Evolutionary conservation across 2,329 filamentous ascomycete species (phyloP).

Genomic region (Hypoxylon sp.): DNA sequence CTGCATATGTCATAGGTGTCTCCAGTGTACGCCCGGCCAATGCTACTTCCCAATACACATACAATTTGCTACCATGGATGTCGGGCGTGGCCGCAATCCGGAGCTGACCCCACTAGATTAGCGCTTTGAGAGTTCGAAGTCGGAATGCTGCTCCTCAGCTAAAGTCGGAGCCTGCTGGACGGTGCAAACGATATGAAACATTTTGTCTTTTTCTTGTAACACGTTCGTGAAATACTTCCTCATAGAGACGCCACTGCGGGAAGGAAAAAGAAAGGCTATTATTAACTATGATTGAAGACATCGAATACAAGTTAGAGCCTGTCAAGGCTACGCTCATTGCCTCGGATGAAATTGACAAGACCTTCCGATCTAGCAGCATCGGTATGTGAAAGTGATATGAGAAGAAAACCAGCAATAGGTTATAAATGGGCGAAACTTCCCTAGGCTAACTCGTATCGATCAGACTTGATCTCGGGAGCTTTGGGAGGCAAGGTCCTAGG

Average conservation of each 20-base stretch:
- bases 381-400: conserved; percentile 58
- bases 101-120: conserved; percentile 37
- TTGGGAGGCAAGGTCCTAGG: conserved; percentile 74
- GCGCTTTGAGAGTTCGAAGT: conserved; percentile 35
- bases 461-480: conserved; percentile 71
- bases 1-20: conserved; percentile 27
- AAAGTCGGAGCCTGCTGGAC: conserved; percentile 8
- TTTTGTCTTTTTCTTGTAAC: conserved; percentile 7
- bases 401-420: not conserved
- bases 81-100: conserved; percentile 48
- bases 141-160: conserved; percentile 29
- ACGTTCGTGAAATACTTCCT: conserved; percentile 9
- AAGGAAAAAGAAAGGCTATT: not conserved
- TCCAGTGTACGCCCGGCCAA: conserved; percentile 6
- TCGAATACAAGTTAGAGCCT: conserved; percentile 68
- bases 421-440: conserved; percentile 2
- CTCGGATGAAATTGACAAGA: conserved; percentile 69
- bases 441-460: conserved; percentile 34
- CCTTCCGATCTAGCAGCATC: conserved; percentile 71
- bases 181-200: conserved; percentile 1
- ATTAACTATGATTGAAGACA: conserved; percentile 55
- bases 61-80: conserved; percentile 1
- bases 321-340: conserved; percentile 63
- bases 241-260: conserved; percentile 6
- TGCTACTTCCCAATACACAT: conserved; percentile 6